A percentile compares a stretch with the other conserved stretches of the same genome.
Conservation (phyloP, 495 filamentous ascomycete species). For the Staphylotrichum tortipilum region DNA sequence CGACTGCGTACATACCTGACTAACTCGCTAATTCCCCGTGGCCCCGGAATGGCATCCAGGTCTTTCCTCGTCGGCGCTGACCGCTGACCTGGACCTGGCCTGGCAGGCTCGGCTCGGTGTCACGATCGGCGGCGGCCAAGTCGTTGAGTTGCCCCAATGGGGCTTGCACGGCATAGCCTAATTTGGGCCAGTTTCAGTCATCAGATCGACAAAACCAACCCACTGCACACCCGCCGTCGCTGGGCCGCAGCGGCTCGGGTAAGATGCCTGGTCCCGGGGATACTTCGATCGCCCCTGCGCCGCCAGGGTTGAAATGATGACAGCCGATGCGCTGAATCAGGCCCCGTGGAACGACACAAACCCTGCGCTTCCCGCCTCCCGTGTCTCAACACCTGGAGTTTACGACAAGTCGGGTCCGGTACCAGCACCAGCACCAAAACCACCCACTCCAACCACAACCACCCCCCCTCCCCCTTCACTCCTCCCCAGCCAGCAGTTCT, state of each 20-base stretch:
- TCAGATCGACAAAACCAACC: background rate
- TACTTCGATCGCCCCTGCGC: background rate
- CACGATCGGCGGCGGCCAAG: no score
- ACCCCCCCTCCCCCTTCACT: no score
- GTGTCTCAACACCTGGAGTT: background rate
- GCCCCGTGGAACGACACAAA: background rate
- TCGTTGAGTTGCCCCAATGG: background rate
- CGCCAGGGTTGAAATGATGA: background rate
- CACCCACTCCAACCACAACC: no score
- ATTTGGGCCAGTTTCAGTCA: background rate
- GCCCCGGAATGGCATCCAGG: no score
- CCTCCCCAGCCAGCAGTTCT: no score
- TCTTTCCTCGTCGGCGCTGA: no score
- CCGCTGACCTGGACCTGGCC: no score
- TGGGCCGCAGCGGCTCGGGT: constrained; percentile 2
- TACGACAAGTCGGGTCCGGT: background rate
- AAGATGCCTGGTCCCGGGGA: background rate
- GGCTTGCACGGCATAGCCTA: background rate
- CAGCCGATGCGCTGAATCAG: background rate
- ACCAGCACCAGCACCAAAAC: no score
- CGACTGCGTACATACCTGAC: no score
- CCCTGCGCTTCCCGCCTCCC: background rate
- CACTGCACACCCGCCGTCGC: no score
- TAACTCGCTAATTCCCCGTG: no score
- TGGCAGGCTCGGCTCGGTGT: no score